These are phyloP conservation scores for Didymella pinodella DNA, from an alignment of 2,329 filamentous ascomycete species.

Conservation along the genomic window DNA sequence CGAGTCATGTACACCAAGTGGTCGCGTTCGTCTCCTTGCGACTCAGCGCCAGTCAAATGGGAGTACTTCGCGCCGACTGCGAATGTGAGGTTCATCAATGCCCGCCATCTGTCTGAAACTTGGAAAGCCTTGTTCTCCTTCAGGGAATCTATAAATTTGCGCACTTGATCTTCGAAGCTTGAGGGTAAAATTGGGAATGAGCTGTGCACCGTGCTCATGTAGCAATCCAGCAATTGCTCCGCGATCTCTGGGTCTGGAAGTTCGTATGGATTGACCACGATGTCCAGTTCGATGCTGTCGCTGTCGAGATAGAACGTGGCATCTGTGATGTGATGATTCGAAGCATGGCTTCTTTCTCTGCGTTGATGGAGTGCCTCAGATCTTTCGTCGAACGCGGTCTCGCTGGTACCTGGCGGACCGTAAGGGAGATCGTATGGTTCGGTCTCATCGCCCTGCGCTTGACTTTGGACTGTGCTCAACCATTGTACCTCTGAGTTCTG, in stretches of 20 bases:
- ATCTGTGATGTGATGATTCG: slow-evolving; percentile 32
- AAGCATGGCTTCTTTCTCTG: slow-evolving; percentile 11
- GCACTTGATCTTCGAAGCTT: slow-evolving; percentile 34
- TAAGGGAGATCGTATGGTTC: slow-evolving; percentile 27
- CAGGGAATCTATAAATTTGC: slow-evolving; percentile 25
- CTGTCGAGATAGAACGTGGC: slow-evolving; percentile 49
- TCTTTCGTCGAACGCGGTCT: slow-evolving; percentile 21
- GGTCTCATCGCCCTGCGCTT: slow-evolving; percentile 18
- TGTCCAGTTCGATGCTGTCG: slow-evolving; percentile 37
- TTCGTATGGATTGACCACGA: slow-evolving; percentile 39
- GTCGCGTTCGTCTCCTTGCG: slow-evolving; percentile 42
- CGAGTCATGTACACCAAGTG: slow-evolving; percentile 51
- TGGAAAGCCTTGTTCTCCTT: slow-evolving; percentile 18
- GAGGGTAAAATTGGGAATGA: slow-evolving; percentile 42
- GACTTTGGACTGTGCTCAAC: slow-evolving; percentile 41
- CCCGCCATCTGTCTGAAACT: slow-evolving; percentile 43
- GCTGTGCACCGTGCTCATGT: slow-evolving; percentile 48
- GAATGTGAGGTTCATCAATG: slow-evolving; percentile 53
- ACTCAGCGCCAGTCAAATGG: slow-evolving; percentile 41
- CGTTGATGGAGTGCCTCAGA: slow-evolving; percentile 33
- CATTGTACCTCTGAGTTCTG: slow-evolving; percentile 48
- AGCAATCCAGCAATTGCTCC: slow-evolving; percentile 46
- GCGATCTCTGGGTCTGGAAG: slow-evolving; percentile 45
- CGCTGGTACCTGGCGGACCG: slow-evolving; percentile 31
- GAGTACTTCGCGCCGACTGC: slow-evolving; percentile 53